Conservation (phyloP, 208 protist species). For the Leishmania aethiopica region DNA sequence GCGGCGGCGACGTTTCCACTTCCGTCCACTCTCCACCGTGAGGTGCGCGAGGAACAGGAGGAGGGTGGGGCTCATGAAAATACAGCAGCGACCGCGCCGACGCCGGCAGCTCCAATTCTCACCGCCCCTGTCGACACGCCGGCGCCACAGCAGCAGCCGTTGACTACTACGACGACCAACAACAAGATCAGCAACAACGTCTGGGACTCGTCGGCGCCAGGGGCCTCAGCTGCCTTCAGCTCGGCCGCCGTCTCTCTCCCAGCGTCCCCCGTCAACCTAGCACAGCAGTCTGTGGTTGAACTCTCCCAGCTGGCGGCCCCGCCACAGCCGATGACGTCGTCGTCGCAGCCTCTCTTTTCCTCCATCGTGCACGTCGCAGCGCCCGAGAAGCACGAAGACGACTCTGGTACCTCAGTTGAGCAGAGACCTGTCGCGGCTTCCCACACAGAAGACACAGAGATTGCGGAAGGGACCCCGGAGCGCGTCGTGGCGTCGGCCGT, state of each 20-base stretch:
- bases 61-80: background rate
- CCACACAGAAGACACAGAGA: background rate
- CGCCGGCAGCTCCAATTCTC: background rate
- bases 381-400: background rate
- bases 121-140: background rate
- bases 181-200: background rate
- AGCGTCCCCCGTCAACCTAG: background rate
- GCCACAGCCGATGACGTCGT: background rate
- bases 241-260: background rate
- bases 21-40: background rate
- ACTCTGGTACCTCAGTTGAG: background rate
- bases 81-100: background rate
- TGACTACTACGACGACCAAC: background rate
- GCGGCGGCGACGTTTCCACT: background rate
- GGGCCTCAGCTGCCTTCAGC: background rate
- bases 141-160: background rate
- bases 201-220: background rate
- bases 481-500: constrained; percentile 14
- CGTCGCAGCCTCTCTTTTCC: background rate
- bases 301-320: background rate
- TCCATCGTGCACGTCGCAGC: background rate
- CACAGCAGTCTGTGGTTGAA: background rate
- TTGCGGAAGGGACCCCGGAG: constrained; percentile 19
- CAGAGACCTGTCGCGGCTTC: background rate
- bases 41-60: background rate